Percentiles rank a stretch among this genome's conserved stretches.
Evolutionary conservation across 495 filamentous ascomycete genomes (phyloP).

Genomic region (Talaromyces proteolyticus): DNA sequence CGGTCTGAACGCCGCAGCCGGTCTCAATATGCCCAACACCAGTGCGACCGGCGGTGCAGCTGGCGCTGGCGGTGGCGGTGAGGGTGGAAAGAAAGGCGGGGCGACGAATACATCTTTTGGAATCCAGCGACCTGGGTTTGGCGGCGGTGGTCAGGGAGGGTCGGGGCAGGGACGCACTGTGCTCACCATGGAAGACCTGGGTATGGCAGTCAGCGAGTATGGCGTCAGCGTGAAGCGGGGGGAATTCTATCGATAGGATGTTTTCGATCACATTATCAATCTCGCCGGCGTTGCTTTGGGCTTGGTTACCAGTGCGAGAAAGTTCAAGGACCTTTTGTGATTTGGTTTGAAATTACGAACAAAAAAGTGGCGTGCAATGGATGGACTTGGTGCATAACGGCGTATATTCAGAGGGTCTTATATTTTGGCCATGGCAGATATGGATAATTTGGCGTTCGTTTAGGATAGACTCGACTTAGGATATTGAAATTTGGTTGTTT

Average conservation of each 20-base stretch:
- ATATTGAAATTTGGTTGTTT: too few relatives aligned
- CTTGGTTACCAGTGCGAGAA: constrained; percentile 1
- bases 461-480: too few relatives aligned
- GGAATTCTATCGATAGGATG: constrained; percentile 86
- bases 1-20: constrained; percentile 71
- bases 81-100: constrained; percentile 66
- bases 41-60: constrained; percentile 48
- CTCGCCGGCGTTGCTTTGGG: background rate
- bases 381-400: constrained; percentile 3
- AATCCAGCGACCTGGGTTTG: constrained; percentile 85
- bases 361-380: background rate
- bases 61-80: constrained; percentile 62
- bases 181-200: constrained; percentile 97
- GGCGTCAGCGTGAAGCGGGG: constrained; percentile 94
- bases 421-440: constrained; percentile 13
- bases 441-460: constrained; percentile 17
- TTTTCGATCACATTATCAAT: background rate
- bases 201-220: constrained; percentile 95
- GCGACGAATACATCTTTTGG: constrained; percentile 58
- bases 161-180: constrained; percentile 84
- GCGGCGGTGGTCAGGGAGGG: constrained; percentile 85
- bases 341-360: background rate
- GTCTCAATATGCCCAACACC: constrained; percentile 52
- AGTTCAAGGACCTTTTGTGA: constrained; percentile 8
- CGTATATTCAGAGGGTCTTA: constrained; percentile 20